Evolutionary conservation across 108 stramenopile species (phyloP), one percentile per base, ranked within the genome.

Genomic region (Nitzschia inconspicua): DNA sequence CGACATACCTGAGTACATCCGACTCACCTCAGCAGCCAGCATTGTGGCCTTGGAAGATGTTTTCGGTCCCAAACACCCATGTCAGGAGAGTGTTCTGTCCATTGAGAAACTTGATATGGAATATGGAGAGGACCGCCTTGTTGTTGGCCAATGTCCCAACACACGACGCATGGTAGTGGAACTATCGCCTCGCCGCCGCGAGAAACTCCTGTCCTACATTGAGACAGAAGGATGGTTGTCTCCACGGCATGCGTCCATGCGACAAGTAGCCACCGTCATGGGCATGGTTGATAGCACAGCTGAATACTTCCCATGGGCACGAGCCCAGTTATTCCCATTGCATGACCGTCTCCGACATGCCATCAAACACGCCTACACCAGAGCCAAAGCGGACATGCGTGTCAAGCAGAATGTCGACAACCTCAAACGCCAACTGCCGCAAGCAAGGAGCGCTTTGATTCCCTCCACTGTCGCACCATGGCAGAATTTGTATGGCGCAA

Each of bases 271-370:
- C 37, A 39, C 37, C 37, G 37, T 39, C 37, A 14, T 39, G 37
- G 37, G 37, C n/a, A 14, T 39, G n/a, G n/a, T 39, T 39, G 37
- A 14, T n/a, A 14, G 14, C 11, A 14, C 37, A 39, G 37, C 37
- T 14, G 37, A 39, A 39, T 39, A 39, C n/a, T 14, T 14, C n/a
- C 37, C 37, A 14, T 39, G 37, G 37, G 37, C 37, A 14, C 75
- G 40, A 10, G 39, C 32, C 22, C 47, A 18, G 51, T 83, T 78
- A 36, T 83, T 52, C 82, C 78, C 77, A 36, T 59, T 50, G 46
- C 37, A 39, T 11, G n/a, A 39, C 37, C 37, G 11, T n/a, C 14
- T 39, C 11, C 11, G 37, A 39, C 14, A 39, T 11, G 37, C 11
- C 11, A 11, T 39, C 14, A 14, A 11, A 39, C 11, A 14, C 11